Base-by-base conservation (phyloP, 2,329 filamentous ascomycete species). In the Xylaria sp. region DNA sequence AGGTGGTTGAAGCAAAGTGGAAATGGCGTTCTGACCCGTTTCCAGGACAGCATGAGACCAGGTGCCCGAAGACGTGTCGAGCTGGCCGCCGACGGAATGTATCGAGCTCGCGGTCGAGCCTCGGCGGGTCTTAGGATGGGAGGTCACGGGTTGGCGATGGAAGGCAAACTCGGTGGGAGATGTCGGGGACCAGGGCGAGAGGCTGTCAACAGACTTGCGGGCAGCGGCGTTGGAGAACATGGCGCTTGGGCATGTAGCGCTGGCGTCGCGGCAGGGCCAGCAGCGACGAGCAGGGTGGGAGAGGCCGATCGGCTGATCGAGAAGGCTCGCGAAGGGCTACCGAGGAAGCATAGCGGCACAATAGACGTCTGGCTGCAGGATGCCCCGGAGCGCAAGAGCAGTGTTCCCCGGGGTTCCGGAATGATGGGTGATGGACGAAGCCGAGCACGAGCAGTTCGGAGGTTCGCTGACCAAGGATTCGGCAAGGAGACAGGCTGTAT, bases 11-110 rank as follows among this genome's bases (percentile, higher is more conserved):
- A 98, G 87, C n/a, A 98, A 86, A 1, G 93, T 97, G 9, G 94
- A 97, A 74, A 98, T 98, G 69, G 96, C 94, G 87, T 97, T 97
- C 74, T 94, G 92, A 12, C 91, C 89, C n/a, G 89, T 88, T 80
- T 97, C 94, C 41, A 84, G 80, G 15, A 88, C 80, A 18, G 90
- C 85, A 68, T 85, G 81, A 67, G 84, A 82, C 83, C 87, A 84
- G 79, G 79, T 85, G 74, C 76, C 83, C 1, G 86, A 87, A 9
- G 86, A 87, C 9, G 88, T 89, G 77, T 97, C 93, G 68, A 97
- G 83, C 41, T 89, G 86, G n/a, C 93, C 93, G 69, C 94, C 94
- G 77, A 97, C 89, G 36, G 94, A 97, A 77, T 91, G 89, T 73
- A 95, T 89, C 25, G 95, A 97, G 83, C 94, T 97, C 52, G 94